Percentiles rank a stretch among this genome's conserved stretches.
Conservation (phyloP, 352 stramenopile species). For the Thalassiosira hispida region DNA sequence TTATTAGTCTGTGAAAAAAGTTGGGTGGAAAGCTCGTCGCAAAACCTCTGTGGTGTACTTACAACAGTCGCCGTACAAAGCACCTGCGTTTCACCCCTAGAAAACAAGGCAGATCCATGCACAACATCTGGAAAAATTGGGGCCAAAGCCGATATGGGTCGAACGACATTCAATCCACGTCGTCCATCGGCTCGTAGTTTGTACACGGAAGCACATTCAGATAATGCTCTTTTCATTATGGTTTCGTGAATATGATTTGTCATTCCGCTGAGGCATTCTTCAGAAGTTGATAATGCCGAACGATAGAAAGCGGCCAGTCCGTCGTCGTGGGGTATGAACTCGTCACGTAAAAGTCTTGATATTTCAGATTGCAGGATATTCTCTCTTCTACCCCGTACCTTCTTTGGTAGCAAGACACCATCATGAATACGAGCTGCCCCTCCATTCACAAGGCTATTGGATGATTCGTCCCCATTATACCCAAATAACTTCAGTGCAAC, state of each 20-base stretch:
- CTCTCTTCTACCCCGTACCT: slow-evolving; percentile 60
- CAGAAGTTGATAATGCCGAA: slow-evolving; percentile 14
- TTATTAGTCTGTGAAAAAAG: no score
- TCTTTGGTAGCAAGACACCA: slow-evolving; percentile 45
- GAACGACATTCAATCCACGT: slow-evolving; percentile 34
- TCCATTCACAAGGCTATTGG: neutral
- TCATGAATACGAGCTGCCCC: slow-evolving; percentile 29
- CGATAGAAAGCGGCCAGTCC: slow-evolving; percentile 21
- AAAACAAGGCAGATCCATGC: slow-evolving; percentile 76
- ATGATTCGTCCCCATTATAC: slow-evolving; percentile 6
- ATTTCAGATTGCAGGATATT: slow-evolving; percentile 57
- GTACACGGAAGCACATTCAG: slow-evolving; percentile 20
- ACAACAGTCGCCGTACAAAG: slow-evolving; percentile 73
- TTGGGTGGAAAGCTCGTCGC: neutral
- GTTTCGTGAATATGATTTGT: slow-evolving; percentile 51
- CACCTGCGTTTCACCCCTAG: slow-evolving; percentile 84
- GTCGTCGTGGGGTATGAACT: slow-evolving; percentile 23
- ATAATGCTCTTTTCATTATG: slow-evolving; percentile 52
- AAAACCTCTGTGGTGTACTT: slow-evolving; percentile 14
- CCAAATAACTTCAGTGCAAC: slow-evolving; percentile 57
- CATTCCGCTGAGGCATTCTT: slow-evolving; percentile 1
- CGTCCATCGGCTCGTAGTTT: slow-evolving; percentile 56
- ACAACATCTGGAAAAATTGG: slow-evolving; percentile 62
- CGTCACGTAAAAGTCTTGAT: slow-evolving; percentile 31
- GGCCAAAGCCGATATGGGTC: slow-evolving; percentile 44